phyloP scores from a whole-genome alignment of 73 alveolate genomes.

The Paramecium sonneborni region DNA sequence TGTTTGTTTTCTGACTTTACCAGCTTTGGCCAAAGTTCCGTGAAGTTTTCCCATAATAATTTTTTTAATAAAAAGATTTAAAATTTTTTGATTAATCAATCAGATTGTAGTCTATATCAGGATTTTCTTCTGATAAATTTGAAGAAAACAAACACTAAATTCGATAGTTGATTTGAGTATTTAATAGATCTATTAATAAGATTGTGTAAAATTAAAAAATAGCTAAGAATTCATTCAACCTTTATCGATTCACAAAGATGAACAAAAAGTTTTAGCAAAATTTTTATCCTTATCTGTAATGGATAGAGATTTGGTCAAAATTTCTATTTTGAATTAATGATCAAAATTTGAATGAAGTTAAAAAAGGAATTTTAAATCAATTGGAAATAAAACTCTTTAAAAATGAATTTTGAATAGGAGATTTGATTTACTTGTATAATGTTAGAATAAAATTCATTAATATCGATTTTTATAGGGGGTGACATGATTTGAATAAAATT shows the following conservation, averaged over 20 bases:
- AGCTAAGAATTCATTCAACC: too few relatives aligned
- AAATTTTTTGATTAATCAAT: background rate
- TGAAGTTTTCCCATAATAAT: conserved; percentile 58
- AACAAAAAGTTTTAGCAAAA: too few relatives aligned
- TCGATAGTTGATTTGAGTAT: background rate
- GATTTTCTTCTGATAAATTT: background rate
- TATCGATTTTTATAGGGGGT: background rate
- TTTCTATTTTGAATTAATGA: too few relatives aligned
- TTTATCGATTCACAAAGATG: too few relatives aligned
- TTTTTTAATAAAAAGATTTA: conserved; percentile 42
- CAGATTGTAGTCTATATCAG: background rate
- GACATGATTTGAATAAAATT: background rate
- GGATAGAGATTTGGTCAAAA: too few relatives aligned
- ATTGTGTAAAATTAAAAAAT: too few relatives aligned
- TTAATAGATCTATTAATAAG: background rate
- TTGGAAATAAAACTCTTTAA: too few relatives aligned
- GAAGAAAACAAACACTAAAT: background rate
- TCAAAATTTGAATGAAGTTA: too few relatives aligned
- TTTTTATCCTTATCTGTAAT: too few relatives aligned
- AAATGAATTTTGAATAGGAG: too few relatives aligned
- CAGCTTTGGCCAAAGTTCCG: conserved; percentile 69
- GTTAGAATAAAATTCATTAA: background rate
- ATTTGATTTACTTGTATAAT: too few relatives aligned
- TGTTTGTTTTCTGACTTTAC: conserved; percentile 66
- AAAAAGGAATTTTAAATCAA: too few relatives aligned